phyloP scores from a whole-genome alignment of 2,329 filamentous ascomycete species.

The Colletotrichum spaethianum region DNA sequence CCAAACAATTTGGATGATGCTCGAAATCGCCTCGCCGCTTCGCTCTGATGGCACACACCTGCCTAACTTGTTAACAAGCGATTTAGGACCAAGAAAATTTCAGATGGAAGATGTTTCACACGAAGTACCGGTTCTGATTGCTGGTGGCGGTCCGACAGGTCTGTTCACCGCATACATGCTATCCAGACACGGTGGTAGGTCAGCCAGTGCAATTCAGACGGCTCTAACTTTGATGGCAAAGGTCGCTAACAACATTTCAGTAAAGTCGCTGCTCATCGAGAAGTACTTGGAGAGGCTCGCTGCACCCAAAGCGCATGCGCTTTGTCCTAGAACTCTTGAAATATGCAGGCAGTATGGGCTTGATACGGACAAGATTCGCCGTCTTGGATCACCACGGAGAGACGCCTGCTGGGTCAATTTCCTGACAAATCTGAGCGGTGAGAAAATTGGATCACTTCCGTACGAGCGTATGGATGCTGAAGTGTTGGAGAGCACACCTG shows the following conservation, averaged over 20 bases:
- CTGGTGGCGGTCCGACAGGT: conserved; percentile 54
- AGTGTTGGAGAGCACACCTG: conserved; percentile 36
- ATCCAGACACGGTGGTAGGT: conserved; percentile 37
- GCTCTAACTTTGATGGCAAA: conserved; percentile 22
- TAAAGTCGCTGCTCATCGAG: conserved; percentile 50
- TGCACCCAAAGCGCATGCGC: conserved; percentile 44
- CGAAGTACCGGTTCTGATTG: conserved; percentile 52
- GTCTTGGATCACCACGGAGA: conserved; percentile 24
- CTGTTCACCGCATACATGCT: conserved; percentile 52
- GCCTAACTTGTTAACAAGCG: background rate
- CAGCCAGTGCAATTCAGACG: background rate
- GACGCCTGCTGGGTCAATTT: conserved; percentile 41
- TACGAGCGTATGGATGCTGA: conserved; percentile 40
- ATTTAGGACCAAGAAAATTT: background rate
- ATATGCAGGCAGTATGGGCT: conserved; percentile 40
- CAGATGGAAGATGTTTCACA: conserved; percentile 15
- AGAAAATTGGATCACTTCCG: conserved; percentile 27
- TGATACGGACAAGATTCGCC: conserved; percentile 27
- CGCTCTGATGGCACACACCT: background rate
- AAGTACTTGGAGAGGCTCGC: conserved; percentile 49
- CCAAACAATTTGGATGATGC: background rate
- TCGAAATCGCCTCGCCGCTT: background rate
- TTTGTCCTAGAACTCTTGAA: conserved; percentile 38
- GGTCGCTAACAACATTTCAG: conserved; percentile 36
- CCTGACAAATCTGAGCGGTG: conserved; percentile 36